Base-by-base conservation (phyloP, 2,329 filamentous ascomycete species). In the Bipolaris zeicola region DNA sequence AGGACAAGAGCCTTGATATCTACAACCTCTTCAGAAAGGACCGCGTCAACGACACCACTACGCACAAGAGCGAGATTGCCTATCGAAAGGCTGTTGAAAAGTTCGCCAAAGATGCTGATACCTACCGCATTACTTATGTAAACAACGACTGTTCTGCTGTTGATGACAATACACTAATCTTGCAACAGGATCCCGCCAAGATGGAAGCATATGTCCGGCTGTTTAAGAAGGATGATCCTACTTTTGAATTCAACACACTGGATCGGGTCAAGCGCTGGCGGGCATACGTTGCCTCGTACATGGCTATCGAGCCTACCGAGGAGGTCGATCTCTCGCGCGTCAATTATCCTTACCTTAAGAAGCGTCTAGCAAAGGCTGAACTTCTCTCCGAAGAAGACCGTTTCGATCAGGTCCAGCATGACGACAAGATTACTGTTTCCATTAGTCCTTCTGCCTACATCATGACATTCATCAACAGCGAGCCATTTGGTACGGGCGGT, bases 221-320 rank as follows among this genome's bases (percentile, higher is more conserved):
- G 0, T 92, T 96, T 74, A 92, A 95, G 66, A 89, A 89, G 70
- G 91, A 96, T 64, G 92, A 96, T 65, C 89, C 82, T 1, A 87
- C 85, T 0, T 82, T 96, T 81, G 89, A 95, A 70, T 85, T 88
- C 48, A 88, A 89, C 54, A 88, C 92, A 60, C 84, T 87, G 22
- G 83, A 81, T 50, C 77, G 80, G 3, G 83, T 87, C 62, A 82
- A 83, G 60, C 80, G 87, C 37, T 99, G 95, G 95, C 91, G 94
- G 67, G 96, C 96, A 79, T 99, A 99, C 74, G 91, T 96, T 55
- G 93, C 94, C 16, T 92, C 93, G 0, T 98, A 90, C 76, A 90
- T 92, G 64, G 91, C 92, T 61, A 85, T 93, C 22, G 92, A 96
- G 70, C 90, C 91, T 1, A 99, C 95, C 0, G 82, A 79, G 50